phyloP scores from a whole-genome alignment of 495 filamentous ascomycete genomes.

The Aspergillus cavernicola region DNA sequence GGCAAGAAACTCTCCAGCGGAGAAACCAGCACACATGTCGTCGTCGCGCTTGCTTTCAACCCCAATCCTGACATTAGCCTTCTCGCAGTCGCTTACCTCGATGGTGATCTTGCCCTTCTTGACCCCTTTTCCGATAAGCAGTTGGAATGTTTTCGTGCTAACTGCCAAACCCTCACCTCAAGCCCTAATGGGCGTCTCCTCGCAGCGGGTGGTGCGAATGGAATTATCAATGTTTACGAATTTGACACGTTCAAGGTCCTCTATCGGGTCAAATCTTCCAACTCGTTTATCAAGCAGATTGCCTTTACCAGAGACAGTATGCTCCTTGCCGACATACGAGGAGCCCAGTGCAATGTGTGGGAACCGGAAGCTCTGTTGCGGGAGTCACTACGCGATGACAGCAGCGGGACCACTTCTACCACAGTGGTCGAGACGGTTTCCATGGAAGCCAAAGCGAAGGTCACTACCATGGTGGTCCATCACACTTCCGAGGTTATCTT shows the following conservation, averaged over 20 bases:
- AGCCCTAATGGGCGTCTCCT: constrained; percentile 30
- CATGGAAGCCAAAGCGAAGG: not conserved
- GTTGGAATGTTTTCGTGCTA: constrained; percentile 3
- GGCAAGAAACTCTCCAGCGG: constrained; percentile 15
- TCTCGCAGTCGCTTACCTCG: constrained; percentile 26
- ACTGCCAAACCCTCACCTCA: constrained; percentile 19
- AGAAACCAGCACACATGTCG: not conserved
- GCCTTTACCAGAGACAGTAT: constrained; percentile 24
- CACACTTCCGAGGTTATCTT: not conserved
- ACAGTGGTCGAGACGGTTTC: not conserved
- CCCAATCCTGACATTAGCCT: constrained; percentile 26
- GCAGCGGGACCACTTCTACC: not conserved
- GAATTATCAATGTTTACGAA: constrained; percentile 31
- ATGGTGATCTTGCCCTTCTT: constrained; percentile 27
- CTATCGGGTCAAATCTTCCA: constrained; percentile 24
- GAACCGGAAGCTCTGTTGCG: constrained; percentile 9
- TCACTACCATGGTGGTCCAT: not conserved
- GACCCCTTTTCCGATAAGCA: constrained; percentile 13
- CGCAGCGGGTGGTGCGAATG: constrained; percentile 19
- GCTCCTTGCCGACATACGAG: constrained; percentile 30
- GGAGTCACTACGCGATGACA: not conserved
- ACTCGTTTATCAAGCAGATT: constrained; percentile 21
- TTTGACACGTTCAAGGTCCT: constrained; percentile 33
- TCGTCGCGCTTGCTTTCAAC: constrained; percentile 29
- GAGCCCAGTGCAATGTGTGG: constrained; percentile 33